Evolutionary conservation across 1,284 basidiomycete species (phyloP).

Genomic region (Ganoderma boninense): DNA sequence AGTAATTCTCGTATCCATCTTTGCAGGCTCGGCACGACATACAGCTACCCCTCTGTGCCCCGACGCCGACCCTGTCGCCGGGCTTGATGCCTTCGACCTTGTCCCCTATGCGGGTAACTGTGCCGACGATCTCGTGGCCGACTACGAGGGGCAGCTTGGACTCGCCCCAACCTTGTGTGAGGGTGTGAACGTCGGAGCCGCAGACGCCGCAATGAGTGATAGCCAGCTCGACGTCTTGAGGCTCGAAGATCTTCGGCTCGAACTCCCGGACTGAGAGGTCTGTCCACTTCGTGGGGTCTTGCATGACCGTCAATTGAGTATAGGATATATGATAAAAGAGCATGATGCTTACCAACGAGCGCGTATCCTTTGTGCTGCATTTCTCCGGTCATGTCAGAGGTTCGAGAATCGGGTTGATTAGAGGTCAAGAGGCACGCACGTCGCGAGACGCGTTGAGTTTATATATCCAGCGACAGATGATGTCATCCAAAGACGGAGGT

Average conservation of each 20-base stretch:
- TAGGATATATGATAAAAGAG: neutral
- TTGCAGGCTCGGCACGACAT: conserved; percentile 62
- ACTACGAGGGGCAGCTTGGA: conserved; percentile 49
- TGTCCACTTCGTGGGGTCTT: conserved; percentile 45
- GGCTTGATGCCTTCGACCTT: conserved; percentile 66
- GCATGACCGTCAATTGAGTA: neutral
- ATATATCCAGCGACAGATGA: neutral
- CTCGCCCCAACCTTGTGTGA: conserved; percentile 57
- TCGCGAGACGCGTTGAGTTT: neutral
- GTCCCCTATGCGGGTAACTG: conserved; percentile 58
- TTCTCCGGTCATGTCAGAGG: neutral
- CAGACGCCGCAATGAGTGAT: conserved; percentile 53
- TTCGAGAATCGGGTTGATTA: neutral
- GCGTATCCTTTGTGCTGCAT: conserved; percentile 37
- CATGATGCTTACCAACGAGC: conserved; percentile 23
- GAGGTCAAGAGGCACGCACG: too few relatives aligned
- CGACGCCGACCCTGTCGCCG: conserved; percentile 72
- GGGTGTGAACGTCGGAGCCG: conserved; percentile 64
- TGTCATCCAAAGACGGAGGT: neutral
- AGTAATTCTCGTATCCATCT: conserved; percentile 63
- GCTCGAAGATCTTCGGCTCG: conserved; percentile 44
- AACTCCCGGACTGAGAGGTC: conserved; percentile 51
- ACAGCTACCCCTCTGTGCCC: conserved; percentile 65
- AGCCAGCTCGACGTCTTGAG: conserved; percentile 47
- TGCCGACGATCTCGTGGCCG: conserved; percentile 72